phyloP scores from a whole-genome alignment of 2,329 filamentous ascomycete species.

The Cordyceps pruinosa region DNA sequence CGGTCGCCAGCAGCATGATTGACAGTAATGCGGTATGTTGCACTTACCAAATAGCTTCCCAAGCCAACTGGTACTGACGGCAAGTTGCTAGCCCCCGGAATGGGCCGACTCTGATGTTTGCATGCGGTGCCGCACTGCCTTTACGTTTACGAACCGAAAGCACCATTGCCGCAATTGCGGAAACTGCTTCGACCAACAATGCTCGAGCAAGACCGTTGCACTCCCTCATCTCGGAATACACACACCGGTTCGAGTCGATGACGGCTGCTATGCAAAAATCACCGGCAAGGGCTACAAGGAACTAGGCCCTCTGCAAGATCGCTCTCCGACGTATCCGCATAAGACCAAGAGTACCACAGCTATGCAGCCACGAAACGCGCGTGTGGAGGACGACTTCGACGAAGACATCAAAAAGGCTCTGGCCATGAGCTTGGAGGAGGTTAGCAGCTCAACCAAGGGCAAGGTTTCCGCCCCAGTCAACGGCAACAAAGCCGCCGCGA shows the following conservation, averaged over 20 bases:
- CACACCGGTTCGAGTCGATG: slow-evolving; percentile 87
- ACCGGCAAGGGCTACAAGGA: slow-evolving; percentile 57
- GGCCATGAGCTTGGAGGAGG: slow-evolving; percentile 95
- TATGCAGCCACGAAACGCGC: slow-evolving; percentile 87
- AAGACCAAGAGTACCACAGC: slow-evolving; percentile 59
- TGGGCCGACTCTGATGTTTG: slow-evolving; percentile 98
- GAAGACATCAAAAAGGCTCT: slow-evolving; percentile 89
- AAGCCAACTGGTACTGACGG: not conserved
- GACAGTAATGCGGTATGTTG: slow-evolving; percentile 76
- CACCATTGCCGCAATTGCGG: slow-evolving; percentile 98
- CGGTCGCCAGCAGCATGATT: slow-evolving; percentile 93
- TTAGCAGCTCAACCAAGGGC: slow-evolving; percentile 65
- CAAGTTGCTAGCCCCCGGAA: slow-evolving; percentile 66
- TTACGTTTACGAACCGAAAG: slow-evolving; percentile 97
- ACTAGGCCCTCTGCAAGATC: slow-evolving; percentile 38
- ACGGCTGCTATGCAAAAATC: slow-evolving; percentile 87
- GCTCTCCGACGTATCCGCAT: slow-evolving; percentile 43
- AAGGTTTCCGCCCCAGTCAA: slow-evolving; percentile 57
- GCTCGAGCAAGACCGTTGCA: slow-evolving; percentile 80
- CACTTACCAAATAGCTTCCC: no score
- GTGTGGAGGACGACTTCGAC: slow-evolving; percentile 86
- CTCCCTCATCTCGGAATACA: slow-evolving; percentile 89
- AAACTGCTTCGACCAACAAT: slow-evolving; percentile 93
- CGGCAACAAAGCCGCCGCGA: slow-evolving; percentile 29
- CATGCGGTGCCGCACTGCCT: slow-evolving; percentile 92